Base-by-base conservation (phyloP, 1,139 yeast genomes). In the Saccharomyces hybrid region DNA sequence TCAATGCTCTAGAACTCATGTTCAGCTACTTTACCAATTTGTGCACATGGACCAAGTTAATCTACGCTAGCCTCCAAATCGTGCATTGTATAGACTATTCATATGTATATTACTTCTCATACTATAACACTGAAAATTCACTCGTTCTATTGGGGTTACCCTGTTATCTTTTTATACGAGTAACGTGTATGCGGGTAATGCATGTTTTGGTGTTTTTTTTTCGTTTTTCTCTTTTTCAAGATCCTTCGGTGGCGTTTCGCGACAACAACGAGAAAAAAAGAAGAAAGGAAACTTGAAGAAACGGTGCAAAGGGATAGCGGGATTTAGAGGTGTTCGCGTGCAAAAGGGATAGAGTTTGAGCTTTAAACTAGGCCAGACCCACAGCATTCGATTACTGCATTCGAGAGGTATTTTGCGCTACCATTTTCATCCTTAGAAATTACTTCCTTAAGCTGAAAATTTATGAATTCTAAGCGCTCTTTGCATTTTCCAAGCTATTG, bases 1-100 rank as follows among this genome's bases (percentile, higher is more conserved):
- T 78, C 55, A 85, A 71, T 7, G 86, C 87, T 66, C 90, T 77
- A 1, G 86, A 81, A 74, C 90, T 84, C 93, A 85, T 84, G n/a
- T 5, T 51, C 9, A 8, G 11, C n/a, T 27, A 38, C 16, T 49
- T 48, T 27, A 11, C 48, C 9, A 27, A 34, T 42, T 11, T 34
- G 21, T 14, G 11, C 12, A 16, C 11, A 19, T n/a, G 44, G 44
- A 38, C 38, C 16, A 32, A 12, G 6, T 32, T 6, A 12, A 12
- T 32, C 38, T 32, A 32, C 4, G 14, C 26, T 24, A 14, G 26
- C 11, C 19, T 27, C 32, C 12, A 32, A 21, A 16, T 24, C 12
- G 19, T n/a, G 14, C 31, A 12, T 27, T 27, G 32, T 26, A 28
- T 29, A 21, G 26, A 24, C 26, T 12, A 21, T 26, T n/a, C n/a